Evolutionary conservation across 2,329 filamentous ascomycete genomes (phyloP), one percentile per base, ranked within the genome.

Genomic region (Malbranchea cinnamomea): DNA sequence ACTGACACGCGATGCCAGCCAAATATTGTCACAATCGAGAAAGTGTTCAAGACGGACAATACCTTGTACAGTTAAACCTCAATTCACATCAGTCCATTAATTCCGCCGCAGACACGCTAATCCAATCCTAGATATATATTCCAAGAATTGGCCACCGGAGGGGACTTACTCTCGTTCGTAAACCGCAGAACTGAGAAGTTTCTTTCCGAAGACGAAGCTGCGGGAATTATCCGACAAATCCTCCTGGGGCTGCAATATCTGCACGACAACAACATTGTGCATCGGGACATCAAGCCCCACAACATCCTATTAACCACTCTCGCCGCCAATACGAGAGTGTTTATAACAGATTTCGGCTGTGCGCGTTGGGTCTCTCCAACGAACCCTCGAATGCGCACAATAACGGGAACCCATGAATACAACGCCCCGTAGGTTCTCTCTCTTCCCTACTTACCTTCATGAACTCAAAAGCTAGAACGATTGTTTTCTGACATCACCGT

Each of bases 271-370:
- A 52, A 60, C 23, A 65, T 75, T 24, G 68, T 68, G 4, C 71
- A 76, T 44, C 58, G 71, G 18, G 71, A 76, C 41, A 55, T 75
- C 28, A 76, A 75, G 41, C 70, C 69, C 0, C 71, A 75, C 30
- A 75, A 75, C 39, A 63, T 75, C 6, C 55, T 76, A 17, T 60
- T 75, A 58, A 66, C 65, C 1, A 68, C 65, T 2, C 54, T 64
- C 30, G 52, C 56, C 9, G 50, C 54, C 24, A 62, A 62, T 3
- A 57, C 59, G 13, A 59, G 71, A 13, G 54, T 74, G 5, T 57
- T 75, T 2, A 53, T 76, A 23, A 70, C 68, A 1, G 71, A 75
- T 44, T 76, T 76, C 42, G 71, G 71, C 6, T 63, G 64, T 39
- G 63, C 69, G 2, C 59, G 60, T 22, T 33, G 48, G 29, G 35